These are phyloP conservation scores for Arthrobotrys megalospora DNA, from an alignment of 2,329 filamentous ascomycete species.

Conservation along the genomic window DNA sequence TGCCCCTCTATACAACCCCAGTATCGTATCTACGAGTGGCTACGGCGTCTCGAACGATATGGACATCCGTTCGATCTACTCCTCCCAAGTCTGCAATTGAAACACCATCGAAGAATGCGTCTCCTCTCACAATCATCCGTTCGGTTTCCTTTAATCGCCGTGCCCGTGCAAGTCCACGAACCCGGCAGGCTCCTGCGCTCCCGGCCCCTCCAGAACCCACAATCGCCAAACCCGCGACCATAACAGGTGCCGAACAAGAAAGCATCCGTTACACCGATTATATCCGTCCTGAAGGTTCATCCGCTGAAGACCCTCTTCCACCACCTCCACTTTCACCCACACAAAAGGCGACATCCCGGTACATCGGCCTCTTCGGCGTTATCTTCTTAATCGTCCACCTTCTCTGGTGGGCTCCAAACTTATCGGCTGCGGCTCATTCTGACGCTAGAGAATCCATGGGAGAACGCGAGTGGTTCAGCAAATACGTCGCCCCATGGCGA, in stretches of 20 bases:
- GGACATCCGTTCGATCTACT: constrained; percentile 9
- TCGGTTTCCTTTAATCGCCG: constrained; percentile 40
- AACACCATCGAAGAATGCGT: neutral
- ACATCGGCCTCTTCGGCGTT: constrained; percentile 36
- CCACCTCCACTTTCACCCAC: constrained; percentile 21
- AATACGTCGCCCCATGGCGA: constrained; percentile 46
- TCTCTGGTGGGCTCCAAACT: constrained; percentile 28
- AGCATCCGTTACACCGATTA: constrained; percentile 53
- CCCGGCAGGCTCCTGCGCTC: constrained; percentile 36
- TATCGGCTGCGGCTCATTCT: constrained; percentile 5
- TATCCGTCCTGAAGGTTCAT: constrained; percentile 26
- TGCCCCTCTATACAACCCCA: constrained; percentile 28
- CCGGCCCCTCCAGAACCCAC: constrained; percentile 47
- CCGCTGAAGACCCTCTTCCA: constrained; percentile 1
- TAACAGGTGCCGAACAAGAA: constrained; percentile 52
- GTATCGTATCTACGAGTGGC: constrained; percentile 16
- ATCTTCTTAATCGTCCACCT: constrained; percentile 36
- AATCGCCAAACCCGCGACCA: constrained; percentile 45
- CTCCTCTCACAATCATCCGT: constrained; percentile 35
- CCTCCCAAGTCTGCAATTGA: neutral
- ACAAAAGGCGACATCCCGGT: constrained; percentile 42
- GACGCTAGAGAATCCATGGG: neutral
- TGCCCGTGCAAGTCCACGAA: constrained; percentile 28
- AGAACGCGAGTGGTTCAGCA: constrained; percentile 21
- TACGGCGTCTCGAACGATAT: constrained; percentile 29